Conservation (phyloP, 163 green algal species). For the Smithsoniella earleae region DNA sequence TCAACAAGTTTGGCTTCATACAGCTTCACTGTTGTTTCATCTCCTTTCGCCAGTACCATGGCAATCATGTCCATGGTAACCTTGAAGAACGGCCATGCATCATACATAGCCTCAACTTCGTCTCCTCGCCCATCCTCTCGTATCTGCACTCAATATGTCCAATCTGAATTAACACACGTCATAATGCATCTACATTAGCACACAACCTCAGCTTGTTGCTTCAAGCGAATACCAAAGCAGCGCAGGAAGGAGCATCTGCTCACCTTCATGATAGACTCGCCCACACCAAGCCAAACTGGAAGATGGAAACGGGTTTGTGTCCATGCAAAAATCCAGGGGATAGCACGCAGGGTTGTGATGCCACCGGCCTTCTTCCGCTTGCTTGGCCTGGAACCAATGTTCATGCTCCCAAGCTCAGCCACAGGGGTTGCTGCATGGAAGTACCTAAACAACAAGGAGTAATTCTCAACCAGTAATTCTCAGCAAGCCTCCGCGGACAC, state of each 20-base stretch:
- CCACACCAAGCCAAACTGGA: constrained; percentile 92
- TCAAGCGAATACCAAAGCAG: constrained; percentile 38
- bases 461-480: no score
- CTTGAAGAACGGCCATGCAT: constrained; percentile 91
- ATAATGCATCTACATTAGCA: neutral
- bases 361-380: constrained; percentile 61
- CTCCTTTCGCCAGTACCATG: constrained; percentile 87
- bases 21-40: constrained; percentile 58
- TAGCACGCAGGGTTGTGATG: constrained; percentile 86
- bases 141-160: neutral
- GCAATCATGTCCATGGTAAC: constrained; percentile 90
- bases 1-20: constrained; percentile 71
- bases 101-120: constrained; percentile 83
- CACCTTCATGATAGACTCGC: constrained; percentile 60
- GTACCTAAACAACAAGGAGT: no score
- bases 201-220: no score
- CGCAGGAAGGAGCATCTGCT: neutral
- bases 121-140: constrained; percentile 13
- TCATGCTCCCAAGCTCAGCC: constrained; percentile 83
- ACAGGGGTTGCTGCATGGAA: constrained; percentile 13
- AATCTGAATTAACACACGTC: neutral
- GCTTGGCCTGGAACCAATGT: constrained; percentile 87
- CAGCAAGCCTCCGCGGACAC: no score
- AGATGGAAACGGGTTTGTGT: constrained; percentile 85
- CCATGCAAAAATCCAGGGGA: constrained; percentile 99